Evolutionary conservation across 1,139 yeast genomes (phyloP), one percentile per base, ranked within the genome.

Genomic region (Zygosaccharomyces sapae): DNA sequence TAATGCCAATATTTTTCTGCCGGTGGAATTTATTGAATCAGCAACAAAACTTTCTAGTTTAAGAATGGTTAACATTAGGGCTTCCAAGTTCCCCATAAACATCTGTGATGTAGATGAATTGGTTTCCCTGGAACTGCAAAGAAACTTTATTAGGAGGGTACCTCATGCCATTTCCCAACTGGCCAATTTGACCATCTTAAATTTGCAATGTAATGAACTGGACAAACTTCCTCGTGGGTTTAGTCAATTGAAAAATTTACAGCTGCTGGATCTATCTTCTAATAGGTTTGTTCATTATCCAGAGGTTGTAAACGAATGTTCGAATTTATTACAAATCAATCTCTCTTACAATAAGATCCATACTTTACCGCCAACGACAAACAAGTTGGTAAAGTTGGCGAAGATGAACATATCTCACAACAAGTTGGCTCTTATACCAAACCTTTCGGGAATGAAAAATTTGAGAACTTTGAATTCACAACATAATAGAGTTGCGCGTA

Each of bases 1-100:
- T 53, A 89, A 90, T 64, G 95, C 96, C 5, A 84, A 95, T 18
- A 83, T 90, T 45, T 80, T 82, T 50, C 72, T 90, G 30, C 96
- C 97, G 0, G 70, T 81, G 49, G 96, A 89, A 63, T 89, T 89
- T 62, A 82, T 89, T 56, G 95, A 88, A 62, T 80, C 87, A 25
- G 85, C 96, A 56, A 76, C 80, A 43, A 86, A 86, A 58, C 71
- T 90, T 55, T 75, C 78, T 30, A 77, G 80, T 48, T 73, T 89
- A 50, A 75, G 80, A 46, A 87, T 82, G 70, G 80, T 87, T 1
- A 75, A 81, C 52, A 86, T 87, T 58, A 86, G 94, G 47, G 79
- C 87, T 13, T 78, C 83, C 7, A 75, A 73, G 45, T 85, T 90
- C 61, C 97, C 97, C 1, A 65, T 73, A 35, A 84, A 86, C 56